Evolutionary conservation across 2,329 filamentous ascomycete species (phyloP).

Genomic region (Ceratocystis destructans): DNA sequence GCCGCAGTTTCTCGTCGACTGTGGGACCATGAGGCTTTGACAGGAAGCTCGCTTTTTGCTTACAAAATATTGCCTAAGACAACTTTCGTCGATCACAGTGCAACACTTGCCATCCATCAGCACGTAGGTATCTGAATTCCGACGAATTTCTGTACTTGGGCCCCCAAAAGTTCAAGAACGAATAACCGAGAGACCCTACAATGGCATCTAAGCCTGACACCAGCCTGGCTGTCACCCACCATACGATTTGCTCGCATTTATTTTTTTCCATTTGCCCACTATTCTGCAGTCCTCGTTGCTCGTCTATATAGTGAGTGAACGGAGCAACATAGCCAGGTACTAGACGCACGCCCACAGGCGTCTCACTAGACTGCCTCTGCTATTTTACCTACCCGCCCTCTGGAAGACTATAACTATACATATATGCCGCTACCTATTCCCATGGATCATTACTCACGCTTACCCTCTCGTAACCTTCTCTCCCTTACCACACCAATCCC

Average conservation of each 20-base stretch:
- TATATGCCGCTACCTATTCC: slow-evolving; percentile 12
- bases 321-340: neutral
- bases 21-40: neutral
- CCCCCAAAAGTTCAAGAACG: neutral
- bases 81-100: neutral
- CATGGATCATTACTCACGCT: slow-evolving; percentile 10
- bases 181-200: neutral
- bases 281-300: neutral
- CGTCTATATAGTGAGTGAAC: neutral
- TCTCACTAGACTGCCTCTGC: neutral
- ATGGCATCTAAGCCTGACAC: slow-evolving; percentile 2
- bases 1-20: neutral
- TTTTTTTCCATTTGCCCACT: neutral
- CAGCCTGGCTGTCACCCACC: slow-evolving; percentile 2
- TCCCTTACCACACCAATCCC: neutral
- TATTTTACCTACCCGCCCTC: neutral
- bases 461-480: neutral
- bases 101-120: neutral
- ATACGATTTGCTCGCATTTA: neutral
- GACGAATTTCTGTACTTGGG: neutral
- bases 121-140: neutral
- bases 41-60: neutral
- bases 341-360: slow-evolving; percentile 10
- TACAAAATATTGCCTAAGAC: neutral
- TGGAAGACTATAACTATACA: neutral